phyloP scores from a whole-genome alignment of 257 asterid genomes.

The Verbascum thapsus region DNA sequence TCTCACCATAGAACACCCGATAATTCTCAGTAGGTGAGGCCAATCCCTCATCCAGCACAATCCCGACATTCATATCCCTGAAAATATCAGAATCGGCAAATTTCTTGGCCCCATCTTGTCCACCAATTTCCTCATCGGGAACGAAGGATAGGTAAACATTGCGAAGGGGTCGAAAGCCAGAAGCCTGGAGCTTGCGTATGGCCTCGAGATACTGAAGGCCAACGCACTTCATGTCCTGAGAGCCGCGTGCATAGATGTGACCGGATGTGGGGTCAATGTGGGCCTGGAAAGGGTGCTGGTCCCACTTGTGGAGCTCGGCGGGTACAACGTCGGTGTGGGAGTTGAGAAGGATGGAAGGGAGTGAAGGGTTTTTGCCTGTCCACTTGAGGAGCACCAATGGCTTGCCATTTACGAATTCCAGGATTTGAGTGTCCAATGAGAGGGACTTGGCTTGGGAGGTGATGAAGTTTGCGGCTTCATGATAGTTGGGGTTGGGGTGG shows the following conservation, averaged over 20 bases:
- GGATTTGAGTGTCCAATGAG: constrained; percentile 51
- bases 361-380: constrained; percentile 65
- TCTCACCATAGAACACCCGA: constrained; percentile 82
- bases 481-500: constrained; percentile 80
- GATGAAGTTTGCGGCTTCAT: constrained; percentile 67
- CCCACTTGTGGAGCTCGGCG: constrained; percentile 80
- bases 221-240: constrained; percentile 97
- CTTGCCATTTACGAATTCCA: constrained; percentile 70
- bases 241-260: constrained; percentile 86
- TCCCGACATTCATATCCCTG: constrained; percentile 74
- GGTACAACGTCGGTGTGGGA: constrained; percentile 98
- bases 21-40: constrained; percentile 69
- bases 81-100: constrained; percentile 69
- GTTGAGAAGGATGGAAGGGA: constrained; percentile 86
- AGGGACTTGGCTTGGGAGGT: constrained; percentile 67
- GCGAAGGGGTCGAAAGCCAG: constrained; percentile 70
- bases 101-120: constrained; percentile 81
- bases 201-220: constrained; percentile 93
- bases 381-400: constrained; percentile 79
- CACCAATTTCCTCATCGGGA: constrained; percentile 99
- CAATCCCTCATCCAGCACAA: constrained; percentile 91
- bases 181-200: constrained; percentile 65
- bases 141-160: constrained; percentile 75
- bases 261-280: constrained; percentile 64
- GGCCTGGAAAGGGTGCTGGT: constrained; percentile 80